Evolutionary conservation across 257 asterid species (phyloP).

Genomic region (Petunia secreta): DNA sequence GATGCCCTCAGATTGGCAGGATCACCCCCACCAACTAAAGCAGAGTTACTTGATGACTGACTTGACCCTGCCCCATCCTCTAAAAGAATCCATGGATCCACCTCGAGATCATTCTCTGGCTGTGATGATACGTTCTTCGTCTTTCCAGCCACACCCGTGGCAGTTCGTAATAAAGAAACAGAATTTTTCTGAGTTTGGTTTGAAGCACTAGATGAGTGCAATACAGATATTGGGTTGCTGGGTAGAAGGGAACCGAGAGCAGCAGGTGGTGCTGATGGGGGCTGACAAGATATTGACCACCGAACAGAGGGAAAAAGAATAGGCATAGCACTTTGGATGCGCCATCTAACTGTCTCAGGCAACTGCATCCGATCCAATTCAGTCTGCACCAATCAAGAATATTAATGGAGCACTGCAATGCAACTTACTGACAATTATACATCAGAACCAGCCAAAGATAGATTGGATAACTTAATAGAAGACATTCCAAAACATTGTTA

Average conservation of each 20-base stretch:
- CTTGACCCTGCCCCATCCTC: conserved; percentile 90
- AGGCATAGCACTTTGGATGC: conserved; percentile 93
- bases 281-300: conserved; percentile 66
- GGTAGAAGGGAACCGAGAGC: conserved; percentile 73
- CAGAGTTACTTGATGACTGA: conserved; percentile 58
- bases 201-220: conserved; percentile 47
- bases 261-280: conserved; percentile 68
- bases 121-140: conserved; percentile 40
- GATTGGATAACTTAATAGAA: neutral
- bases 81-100: conserved; percentile 85
- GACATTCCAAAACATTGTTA: neutral
- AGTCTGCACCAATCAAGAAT: conserved; percentile 55
- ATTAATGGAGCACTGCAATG: conserved; percentile 1
- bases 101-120: conserved; percentile 62
- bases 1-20: conserved; percentile 74
- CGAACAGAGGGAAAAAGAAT: conserved; percentile 59
- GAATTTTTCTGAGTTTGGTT: conserved; percentile 55
- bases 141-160: conserved; percentile 53
- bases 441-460: conserved; percentile 17
- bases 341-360: conserved; percentile 81
- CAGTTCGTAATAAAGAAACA: conserved; percentile 53
- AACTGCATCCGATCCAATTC: conserved; percentile 87
- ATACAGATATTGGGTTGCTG: conserved; percentile 52
- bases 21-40: conserved; percentile 53
- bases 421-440: conserved; percentile 4